Base-by-base conservation (phyloP, 1,139 yeast species). In the Suhomyces bolitotheri region DNA sequence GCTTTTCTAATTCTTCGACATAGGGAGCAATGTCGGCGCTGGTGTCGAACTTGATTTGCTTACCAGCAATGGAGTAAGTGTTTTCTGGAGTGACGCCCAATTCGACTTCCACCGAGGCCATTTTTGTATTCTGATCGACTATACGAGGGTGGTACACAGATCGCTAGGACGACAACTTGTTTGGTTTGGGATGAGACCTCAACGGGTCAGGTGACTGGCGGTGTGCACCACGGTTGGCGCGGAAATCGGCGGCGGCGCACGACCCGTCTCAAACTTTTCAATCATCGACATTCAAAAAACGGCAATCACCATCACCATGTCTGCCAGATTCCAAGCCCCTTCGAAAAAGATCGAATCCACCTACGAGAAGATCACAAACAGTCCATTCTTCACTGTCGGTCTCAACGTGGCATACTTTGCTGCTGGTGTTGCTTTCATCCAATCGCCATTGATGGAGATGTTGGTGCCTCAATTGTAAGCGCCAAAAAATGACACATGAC, bases 361-460 rank as follows among this genome's bases (percentile, higher is more conserved):
- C 40, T 64, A 75, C 46, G 73, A 73, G 55, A 69, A 73, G 51
- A 67, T 82, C 62, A 77, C 65, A 44, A 72, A 73, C 47, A 64
- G 82, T 31, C 92, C 92, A 43, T 71, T 71, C 16, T 83, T 70
- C 65, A 79, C 86, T 42, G 66, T 82, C 39, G 73, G 78, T 36
- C 60, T 82, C 31, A 83, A 84, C 60, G 78, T 75, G 42, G 73
- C 70, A 25, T 68, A 82, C 45, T 84, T 84, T 54, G 78, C 74
- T 41, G 79, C 84, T 32, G 92, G 92, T 57, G 84, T 82, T 49
- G 78, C 78, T 15, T 76, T 83, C 61, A 77, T 84, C 49, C 87
- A 81, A 66, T 81, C 89, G 30, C 83, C 90, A 47, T 64, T 82
- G 56, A 82, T 82, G 87, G 92, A 83, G 40, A 76, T 81, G 78